Evolutionary conservation across 129 eudicot genomes (phyloP), one percentile per base, ranked within the genome.

Genomic region (Escallonia rubra): DNA sequence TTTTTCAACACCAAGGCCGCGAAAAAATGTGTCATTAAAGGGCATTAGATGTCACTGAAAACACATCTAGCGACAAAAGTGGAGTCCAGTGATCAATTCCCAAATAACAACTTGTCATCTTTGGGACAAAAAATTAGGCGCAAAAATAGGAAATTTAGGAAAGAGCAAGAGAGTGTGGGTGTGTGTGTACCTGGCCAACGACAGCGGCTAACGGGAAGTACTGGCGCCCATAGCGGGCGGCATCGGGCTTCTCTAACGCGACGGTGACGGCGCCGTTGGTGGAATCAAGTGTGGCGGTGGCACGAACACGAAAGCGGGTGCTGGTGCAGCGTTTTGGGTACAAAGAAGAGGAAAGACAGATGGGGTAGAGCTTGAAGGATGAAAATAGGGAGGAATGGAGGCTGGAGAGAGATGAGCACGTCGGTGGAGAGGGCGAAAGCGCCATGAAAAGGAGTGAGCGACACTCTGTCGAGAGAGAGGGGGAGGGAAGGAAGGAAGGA

Each of bases 151-250:
- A 9, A 54, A 53, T 43, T 48, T 12, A 41, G 14, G 51, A 62
- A 40, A 8, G 14, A 1, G 12, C 38, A 64, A 81, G 57, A 63
- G 15, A 13, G 52, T 16, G 57, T 59, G 3, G 2, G 34, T 1
- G 34, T 0, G 34, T 23, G 34, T 23, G 34, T 47, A 89, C 98
- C 95, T 93, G 99, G 50, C 99, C 99, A 65, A 93, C 88, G 43
- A 93, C 96, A 46, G 95, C 99, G 56, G 99, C 99, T 48, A 93
- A 78, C n/a, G 99, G 99, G 66, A 93, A 93, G 63, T 74, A 89
- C 72, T 79, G 84, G 48, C 99, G 74, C 5, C 99, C 99, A 49
- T 86, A 86, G 7, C 82, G 41, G 56, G 43, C 55, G 6, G 54
- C 48, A 5, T 75, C 38, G 11, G 68, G 45, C 66, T 65, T 69